These are phyloP conservation scores for Trifolium subterraneum DNA, from an alignment of 306 rosid species.

Conservation along the genomic window DNA sequence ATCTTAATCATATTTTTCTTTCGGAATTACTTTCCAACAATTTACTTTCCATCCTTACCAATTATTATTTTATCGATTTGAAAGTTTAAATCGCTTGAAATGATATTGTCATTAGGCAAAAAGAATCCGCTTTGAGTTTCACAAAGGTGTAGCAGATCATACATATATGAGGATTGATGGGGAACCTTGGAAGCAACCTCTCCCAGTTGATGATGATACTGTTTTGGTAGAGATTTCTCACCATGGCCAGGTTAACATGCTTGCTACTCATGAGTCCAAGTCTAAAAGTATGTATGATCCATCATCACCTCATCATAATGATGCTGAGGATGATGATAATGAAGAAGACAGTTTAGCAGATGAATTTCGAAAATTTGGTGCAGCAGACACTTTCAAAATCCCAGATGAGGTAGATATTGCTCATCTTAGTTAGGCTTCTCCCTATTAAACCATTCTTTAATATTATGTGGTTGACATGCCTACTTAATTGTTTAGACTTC, in stretches of 20 bases:
- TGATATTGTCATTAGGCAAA: constrained; percentile 57
- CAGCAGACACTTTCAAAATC: constrained; percentile 80
- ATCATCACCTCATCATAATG: constrained; percentile 43
- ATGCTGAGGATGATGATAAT: constrained; percentile 55
- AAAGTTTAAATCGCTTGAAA: constrained; percentile 34
- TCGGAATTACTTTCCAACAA: constrained; percentile 1
- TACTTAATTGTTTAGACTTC: neutral
- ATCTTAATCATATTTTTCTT: constrained; percentile 14
- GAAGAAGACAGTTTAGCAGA: constrained; percentile 62
- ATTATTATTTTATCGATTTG: constrained; percentile 5
- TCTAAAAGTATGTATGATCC: constrained; percentile 67
- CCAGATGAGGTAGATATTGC: constrained; percentile 81
- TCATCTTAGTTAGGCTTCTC: constrained; percentile 63
- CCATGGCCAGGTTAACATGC: constrained; percentile 94
- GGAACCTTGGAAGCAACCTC: constrained; percentile 98
- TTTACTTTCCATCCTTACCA: neutral
- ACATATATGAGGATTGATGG: constrained; percentile 97
- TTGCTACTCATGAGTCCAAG: constrained; percentile 67
- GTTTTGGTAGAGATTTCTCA: constrained; percentile 86
- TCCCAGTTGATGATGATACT: constrained; percentile 79
- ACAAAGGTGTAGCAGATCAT: constrained; percentile 72
- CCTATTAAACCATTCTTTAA: constrained; percentile 9
- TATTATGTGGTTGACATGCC: constrained; percentile 25
- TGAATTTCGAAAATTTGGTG: constrained; percentile 93
- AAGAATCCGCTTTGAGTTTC: constrained; percentile 80